phyloP scores from a whole-genome alignment of 768 basidiomycete species.

The Psilocybe tampanensis region DNA sequence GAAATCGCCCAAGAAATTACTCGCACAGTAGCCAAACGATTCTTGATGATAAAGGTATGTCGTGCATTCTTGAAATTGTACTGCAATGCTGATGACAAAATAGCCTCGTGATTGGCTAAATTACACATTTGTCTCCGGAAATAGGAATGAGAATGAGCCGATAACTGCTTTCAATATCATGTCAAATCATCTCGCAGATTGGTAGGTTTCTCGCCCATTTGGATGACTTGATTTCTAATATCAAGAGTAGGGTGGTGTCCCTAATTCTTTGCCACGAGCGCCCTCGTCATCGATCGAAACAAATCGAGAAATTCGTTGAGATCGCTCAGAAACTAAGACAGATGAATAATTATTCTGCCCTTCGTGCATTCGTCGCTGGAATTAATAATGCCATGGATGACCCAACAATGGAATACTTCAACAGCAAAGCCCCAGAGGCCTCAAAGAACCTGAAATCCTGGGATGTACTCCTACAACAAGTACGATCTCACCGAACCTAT shows the following conservation, averaged over 20 bases:
- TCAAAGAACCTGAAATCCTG: constrained; percentile 82
- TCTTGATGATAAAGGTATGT: constrained; percentile 76
- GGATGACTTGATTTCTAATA: neutral
- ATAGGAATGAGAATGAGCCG: constrained; percentile 67
- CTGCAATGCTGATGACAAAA: neutral
- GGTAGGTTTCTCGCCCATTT: constrained; percentile 47
- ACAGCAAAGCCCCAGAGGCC: constrained; percentile 61
- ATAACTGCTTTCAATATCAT: constrained; percentile 74
- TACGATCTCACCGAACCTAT: constrained; percentile 88
- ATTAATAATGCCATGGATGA: constrained; percentile 85
- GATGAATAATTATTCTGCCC: constrained; percentile 89
- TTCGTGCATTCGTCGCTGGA: constrained; percentile 93
- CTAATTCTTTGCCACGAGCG: constrained; percentile 89
- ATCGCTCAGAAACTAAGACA: constrained; percentile 80
- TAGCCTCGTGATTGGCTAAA: constrained; percentile 90
- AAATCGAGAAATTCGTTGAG: constrained; percentile 88
- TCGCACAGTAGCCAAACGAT: constrained; percentile 65
- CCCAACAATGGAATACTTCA: constrained; percentile 76
- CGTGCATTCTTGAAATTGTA: constrained; percentile 3
- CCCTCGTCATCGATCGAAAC: constrained; percentile 69
- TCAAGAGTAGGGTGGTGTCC: constrained; percentile 74
- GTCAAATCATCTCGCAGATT: constrained; percentile 84
- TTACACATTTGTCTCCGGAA: constrained; percentile 71
- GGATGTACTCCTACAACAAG: constrained; percentile 82
- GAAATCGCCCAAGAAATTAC: constrained; percentile 89